Conservation (phyloP, 805 yeast species). For the Starmerella riodocensis region DNA sequence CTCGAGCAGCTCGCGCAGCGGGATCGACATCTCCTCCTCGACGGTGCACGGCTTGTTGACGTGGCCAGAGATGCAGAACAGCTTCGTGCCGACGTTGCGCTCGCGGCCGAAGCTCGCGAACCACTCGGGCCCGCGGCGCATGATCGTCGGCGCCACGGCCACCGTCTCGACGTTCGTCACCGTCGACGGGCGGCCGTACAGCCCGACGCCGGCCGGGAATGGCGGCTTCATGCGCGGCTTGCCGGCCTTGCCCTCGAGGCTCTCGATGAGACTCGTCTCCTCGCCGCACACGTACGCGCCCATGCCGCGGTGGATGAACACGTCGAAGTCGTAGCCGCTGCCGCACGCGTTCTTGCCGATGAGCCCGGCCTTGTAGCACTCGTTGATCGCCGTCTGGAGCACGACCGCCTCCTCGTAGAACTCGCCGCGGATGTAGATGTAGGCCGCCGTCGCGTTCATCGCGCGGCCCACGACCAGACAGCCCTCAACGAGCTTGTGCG, state of each 20-base stretch:
- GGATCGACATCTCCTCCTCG: conserved; percentile 88
- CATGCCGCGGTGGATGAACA: conserved; percentile 80
- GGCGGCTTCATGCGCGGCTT: conserved; percentile 91
- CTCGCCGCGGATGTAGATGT: conserved; percentile 83
- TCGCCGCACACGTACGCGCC: conserved; percentile 91
- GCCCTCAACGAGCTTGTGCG: conserved; percentile 86
- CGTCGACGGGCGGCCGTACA: conserved; percentile 82
- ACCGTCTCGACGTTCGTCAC: conserved; percentile 88
- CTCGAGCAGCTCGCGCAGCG: conserved; percentile 68
- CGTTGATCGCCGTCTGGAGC: conserved; percentile 72
- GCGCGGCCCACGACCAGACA: conserved; percentile 80
- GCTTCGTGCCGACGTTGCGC: conserved; percentile 70
- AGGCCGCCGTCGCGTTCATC: conserved; percentile 88
- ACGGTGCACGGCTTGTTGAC: conserved; percentile 88
- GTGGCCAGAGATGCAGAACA: conserved; percentile 79
- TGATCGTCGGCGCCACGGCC: conserved; percentile 77
- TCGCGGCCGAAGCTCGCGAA: conserved; percentile 73
- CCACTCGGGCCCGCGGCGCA: conserved; percentile 84
- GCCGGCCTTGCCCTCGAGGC: conserved; percentile 85
- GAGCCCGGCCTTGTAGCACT: conserved; percentile 69
- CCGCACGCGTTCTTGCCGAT: conserved; percentile 81
- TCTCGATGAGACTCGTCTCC: conserved; percentile 80
- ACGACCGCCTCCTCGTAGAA: conserved; percentile 67
- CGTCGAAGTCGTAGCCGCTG: conserved; percentile 71
- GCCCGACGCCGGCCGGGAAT: conserved; percentile 87